These are phyloP conservation scores for Tilletia horrida DNA, from an alignment of 1,284 basidiomycete genomes.

Conservation along the genomic window DNA sequence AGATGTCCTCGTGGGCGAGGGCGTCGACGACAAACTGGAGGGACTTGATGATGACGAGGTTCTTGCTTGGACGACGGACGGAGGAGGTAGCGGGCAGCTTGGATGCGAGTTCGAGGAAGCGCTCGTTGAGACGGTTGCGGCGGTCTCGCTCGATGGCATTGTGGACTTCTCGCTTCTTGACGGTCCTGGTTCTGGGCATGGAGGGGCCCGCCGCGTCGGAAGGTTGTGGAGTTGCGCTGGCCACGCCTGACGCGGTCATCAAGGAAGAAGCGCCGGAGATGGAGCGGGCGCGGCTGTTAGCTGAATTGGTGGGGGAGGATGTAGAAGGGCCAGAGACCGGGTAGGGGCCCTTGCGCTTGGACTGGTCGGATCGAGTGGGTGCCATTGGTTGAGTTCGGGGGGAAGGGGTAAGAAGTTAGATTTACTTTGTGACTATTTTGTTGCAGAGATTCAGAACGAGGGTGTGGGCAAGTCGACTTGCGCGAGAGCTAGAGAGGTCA, in stretches of 20 bases:
- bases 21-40: slow-evolving; percentile 45
- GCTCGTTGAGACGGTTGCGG: slow-evolving; percentile 43
- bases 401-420: too few relatives aligned
- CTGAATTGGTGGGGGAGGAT: background rate
- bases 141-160: slow-evolving; percentile 49
- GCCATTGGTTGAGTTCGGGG: too few relatives aligned
- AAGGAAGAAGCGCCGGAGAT: too few relatives aligned
- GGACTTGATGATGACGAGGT: slow-evolving; percentile 47
- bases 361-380: background rate
- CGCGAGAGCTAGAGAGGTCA: too few relatives aligned
- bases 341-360: background rate
- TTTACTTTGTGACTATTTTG: too few relatives aligned
- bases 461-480: too few relatives aligned
- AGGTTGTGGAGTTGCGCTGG: too few relatives aligned
- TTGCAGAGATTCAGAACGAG: too few relatives aligned
- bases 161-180: slow-evolving; percentile 36
- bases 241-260: too few relatives aligned
- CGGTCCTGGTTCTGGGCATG: background rate
- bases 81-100: slow-evolving; percentile 40
- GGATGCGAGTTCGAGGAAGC: slow-evolving; percentile 44
- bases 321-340: background rate
- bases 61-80: slow-evolving; percentile 45
- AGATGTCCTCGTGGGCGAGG: slow-evolving; percentile 37
- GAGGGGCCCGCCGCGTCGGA: too few relatives aligned
- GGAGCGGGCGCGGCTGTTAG: background rate